Conservation (phyloP, 2,329 filamentous ascomycete species). For the Harringtonia aguacate region DNA sequence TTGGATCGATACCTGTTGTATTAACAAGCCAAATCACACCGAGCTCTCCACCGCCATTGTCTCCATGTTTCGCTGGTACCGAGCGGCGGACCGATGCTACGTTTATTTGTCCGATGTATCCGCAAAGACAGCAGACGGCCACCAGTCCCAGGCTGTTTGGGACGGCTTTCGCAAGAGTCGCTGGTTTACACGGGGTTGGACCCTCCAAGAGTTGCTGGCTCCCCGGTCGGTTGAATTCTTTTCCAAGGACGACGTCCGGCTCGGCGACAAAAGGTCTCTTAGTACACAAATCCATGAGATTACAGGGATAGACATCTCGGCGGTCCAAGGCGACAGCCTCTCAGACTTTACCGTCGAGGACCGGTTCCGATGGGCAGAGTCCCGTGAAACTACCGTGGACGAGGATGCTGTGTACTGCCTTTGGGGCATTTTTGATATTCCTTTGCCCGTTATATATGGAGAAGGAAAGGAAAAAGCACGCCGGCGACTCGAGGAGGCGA, state of each 20-base stretch:
- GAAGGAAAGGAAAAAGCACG: constrained; percentile 6
- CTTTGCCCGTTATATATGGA: constrained; percentile 12
- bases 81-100: constrained; percentile 1
- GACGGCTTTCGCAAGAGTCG: not conserved
- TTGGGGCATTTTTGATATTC: constrained; percentile 11
- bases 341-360: constrained; percentile 13
- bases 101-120: constrained; percentile 6
- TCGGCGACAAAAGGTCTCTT: constrained; percentile 17
- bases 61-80: constrained; percentile 10
- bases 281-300: constrained; percentile 13
- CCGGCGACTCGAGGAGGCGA: constrained; percentile 6
- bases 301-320: constrained; percentile 12
- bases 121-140: not conserved
- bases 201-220: constrained; percentile 15
- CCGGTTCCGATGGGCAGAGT: constrained; percentile 11
- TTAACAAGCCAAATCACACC: constrained; percentile 4
- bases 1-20: constrained; percentile 11
- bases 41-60: constrained; percentile 7
- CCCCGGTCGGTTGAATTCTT: constrained; percentile 19
- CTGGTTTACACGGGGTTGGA: too few species aligned
- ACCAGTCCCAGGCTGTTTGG: too few species aligned
- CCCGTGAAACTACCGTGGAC: constrained; percentile 5
- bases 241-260: constrained; percentile 7
- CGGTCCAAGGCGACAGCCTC: constrained; percentile 11
- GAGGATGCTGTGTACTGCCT: constrained; percentile 14